Base-by-base conservation (phyloP, 2,329 filamentous ascomycete species). In the Xenosphaeropsis pyriputrescens region DNA sequence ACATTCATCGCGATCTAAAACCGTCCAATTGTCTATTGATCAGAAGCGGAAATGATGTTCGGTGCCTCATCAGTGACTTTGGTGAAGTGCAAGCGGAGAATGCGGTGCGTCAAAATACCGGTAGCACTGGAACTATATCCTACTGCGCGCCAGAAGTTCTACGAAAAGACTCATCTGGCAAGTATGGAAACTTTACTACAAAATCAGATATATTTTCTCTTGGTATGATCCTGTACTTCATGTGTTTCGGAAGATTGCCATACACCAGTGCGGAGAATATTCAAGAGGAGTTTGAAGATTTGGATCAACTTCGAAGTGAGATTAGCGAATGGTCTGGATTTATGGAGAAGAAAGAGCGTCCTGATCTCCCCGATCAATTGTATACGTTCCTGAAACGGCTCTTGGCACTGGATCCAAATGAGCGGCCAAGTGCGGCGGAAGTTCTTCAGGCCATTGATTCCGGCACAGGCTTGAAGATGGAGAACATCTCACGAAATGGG, bases 171-270 rank as follows among this genome's bases (percentile, higher is more conserved):
- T 60, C 70, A 0, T 67, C 65, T 18, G 89, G 89, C 0, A 70
- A 70, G 1, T 89, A 84, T 49, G 86, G 83, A 6, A 94, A 96
- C 53, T 98, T 98, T 51, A 94, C 86, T 0, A 88, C 85, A 18
- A 98, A 96, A 54, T 95, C 88, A 0, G 91, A 98, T 52, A 82
- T 98, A n/a, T 98, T 98, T 58, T 95, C 88, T 1, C 65, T 98
- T 0, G 91, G 91, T 35, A 95, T 98, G 89, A 96, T 96, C 39
- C 69, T 98, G 3, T 93, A 96, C 57, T 98, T 98, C 53, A 81
- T 98, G 68, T 98, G 91, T 56, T 98, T 98, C 54, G 85, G 81
- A 2, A 72, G 79, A 34, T 68, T 98, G 9, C 91, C 91, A 0
- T 98, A 96, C 53, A 67, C 62, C 17, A 83, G 80, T 48, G 85